Evolutionary conservation across 2,329 filamentous ascomycete species (phyloP).

Genomic region (Talaromyces pinophilus): DNA sequence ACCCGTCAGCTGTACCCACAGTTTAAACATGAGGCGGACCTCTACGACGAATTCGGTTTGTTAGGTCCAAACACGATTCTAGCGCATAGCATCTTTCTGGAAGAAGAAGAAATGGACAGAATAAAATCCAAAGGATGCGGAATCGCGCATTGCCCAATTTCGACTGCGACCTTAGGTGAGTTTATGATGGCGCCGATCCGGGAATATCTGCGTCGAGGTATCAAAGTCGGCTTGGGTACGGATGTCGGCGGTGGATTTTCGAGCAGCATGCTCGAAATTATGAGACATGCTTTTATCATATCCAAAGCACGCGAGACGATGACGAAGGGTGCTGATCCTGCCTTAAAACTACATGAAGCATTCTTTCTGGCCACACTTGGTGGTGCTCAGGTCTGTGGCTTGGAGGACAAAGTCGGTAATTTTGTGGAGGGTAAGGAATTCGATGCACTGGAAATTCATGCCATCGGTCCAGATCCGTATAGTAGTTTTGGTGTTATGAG

Average conservation of each 20-base stretch:
- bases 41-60: constrained; percentile 60
- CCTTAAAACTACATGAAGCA: constrained; percentile 53
- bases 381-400: constrained; percentile 60
- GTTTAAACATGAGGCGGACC: constrained; percentile 59
- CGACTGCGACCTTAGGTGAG: constrained; percentile 62
- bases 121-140: constrained; percentile 56
- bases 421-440: constrained; percentile 64
- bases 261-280: constrained; percentile 53
- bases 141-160: constrained; percentile 64
- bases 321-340: constrained; percentile 44
- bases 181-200: constrained; percentile 62
- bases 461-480: constrained; percentile 31
- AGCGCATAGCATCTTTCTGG: constrained; percentile 67
- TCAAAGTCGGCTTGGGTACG: constrained; percentile 68
- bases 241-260: constrained; percentile 66
- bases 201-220: constrained; percentile 57
- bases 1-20: constrained; percentile 59
- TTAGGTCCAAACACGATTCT: constrained; percentile 60
- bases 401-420: constrained; percentile 57
- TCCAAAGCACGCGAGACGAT: constrained; percentile 41
- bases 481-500: constrained; percentile 51
- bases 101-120: constrained; percentile 55
- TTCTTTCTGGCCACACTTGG: constrained; percentile 65
- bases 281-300: constrained; percentile 56
- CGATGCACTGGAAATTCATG: constrained; percentile 58